Conservation (phyloP, 116 monocot genomes). For the Posidonia oceanica region DNA sequence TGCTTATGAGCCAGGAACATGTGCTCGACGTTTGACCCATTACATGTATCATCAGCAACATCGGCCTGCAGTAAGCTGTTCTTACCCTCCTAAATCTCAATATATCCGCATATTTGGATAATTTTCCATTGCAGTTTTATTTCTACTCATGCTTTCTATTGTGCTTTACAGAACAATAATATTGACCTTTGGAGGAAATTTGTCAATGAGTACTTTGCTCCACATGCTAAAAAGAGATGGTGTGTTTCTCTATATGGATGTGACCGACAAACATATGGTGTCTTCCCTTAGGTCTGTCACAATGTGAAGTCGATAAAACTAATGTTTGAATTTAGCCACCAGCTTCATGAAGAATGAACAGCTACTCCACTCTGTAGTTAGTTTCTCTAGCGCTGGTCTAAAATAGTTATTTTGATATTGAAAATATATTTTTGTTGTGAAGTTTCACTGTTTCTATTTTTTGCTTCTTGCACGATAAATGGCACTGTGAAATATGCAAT, state of each 20-base stretch:
- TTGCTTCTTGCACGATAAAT: slow-evolving; percentile 33
- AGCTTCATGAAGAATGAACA: no score
- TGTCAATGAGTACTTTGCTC: slow-evolving; percentile 78
- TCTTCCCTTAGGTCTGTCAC: slow-evolving; percentile 46
- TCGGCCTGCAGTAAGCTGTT: slow-evolving; percentile 49
- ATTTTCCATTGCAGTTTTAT: no score
- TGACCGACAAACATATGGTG: slow-evolving; percentile 51
- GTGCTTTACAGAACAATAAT: slow-evolving; percentile 56
- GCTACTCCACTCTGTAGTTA: no score
- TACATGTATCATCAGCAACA: slow-evolving; percentile 86
- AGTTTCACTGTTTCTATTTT: background rate
- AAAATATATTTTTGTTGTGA: no score
- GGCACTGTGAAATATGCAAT: slow-evolving; percentile 73
- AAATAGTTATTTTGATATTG: no score
- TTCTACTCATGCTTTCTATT: background rate
- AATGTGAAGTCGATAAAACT: background rate
- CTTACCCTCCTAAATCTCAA: background rate
- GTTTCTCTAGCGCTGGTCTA: no score
- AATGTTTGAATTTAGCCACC: background rate
- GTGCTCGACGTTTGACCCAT: slow-evolving; percentile 70
- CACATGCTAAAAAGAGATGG: slow-evolving; percentile 94
- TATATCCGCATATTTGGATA: background rate
- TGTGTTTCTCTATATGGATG: slow-evolving; percentile 78
- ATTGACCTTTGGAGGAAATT: slow-evolving; percentile 94
- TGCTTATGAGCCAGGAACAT: slow-evolving; percentile 64